Percentiles rank a stretch among this genome's conserved stretches.
Evolutionary conservation across 208 protist genomes (phyloP).

Genomic region (Phytomonas francai): DNA sequence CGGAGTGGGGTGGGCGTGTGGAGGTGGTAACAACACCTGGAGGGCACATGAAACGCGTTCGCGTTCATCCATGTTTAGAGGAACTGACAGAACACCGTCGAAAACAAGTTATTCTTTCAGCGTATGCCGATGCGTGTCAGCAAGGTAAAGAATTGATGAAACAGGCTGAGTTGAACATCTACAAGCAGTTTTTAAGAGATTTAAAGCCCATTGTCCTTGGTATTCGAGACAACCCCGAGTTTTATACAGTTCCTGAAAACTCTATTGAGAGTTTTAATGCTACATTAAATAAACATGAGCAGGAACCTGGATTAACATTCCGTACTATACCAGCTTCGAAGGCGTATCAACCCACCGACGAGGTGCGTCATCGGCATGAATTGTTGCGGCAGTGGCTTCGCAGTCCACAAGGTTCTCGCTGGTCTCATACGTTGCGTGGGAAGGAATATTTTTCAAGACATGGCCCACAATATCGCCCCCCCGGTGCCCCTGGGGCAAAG

Average conservation of each 20-base stretch:
- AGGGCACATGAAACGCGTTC: conserved; percentile 78
- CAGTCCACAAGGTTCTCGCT: conserved; percentile 44
- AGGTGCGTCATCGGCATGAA: conserved; percentile 45
- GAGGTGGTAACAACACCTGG: conserved; percentile 84
- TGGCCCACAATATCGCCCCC: conserved; percentile 53
- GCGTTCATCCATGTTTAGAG: conserved; percentile 74
- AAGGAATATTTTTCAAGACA: conserved; percentile 81
- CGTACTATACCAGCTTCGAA: conserved; percentile 83
- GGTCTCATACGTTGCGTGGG: conserved; percentile 61
- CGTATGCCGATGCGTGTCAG: conserved; percentile 73
- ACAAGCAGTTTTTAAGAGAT: conserved; percentile 87
- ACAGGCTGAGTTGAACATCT: conserved; percentile 81
- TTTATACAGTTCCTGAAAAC: conserved; percentile 81
- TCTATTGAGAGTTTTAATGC: conserved; percentile 66
- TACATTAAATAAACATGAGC: conserved; percentile 26
- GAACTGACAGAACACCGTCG: conserved; percentile 50
- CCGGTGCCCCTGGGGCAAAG: conserved; percentile 81
- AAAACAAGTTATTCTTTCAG: conserved; percentile 69
- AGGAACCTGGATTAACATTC: conserved; percentile 15
- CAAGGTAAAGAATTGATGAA: conserved; percentile 76
- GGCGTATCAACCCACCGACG: conserved; percentile 61
- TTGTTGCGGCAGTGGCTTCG: conserved; percentile 73
- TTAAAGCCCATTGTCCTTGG: conserved; percentile 85
- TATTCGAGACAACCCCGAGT: conserved; percentile 90
- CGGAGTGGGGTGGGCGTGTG: conserved; percentile 67